Percentiles rank a stretch among this genome's conserved stretches.
Evolutionary conservation across 345 rosid genomes (phyloP).

Genomic region (Conringia planisiliqua): DNA sequence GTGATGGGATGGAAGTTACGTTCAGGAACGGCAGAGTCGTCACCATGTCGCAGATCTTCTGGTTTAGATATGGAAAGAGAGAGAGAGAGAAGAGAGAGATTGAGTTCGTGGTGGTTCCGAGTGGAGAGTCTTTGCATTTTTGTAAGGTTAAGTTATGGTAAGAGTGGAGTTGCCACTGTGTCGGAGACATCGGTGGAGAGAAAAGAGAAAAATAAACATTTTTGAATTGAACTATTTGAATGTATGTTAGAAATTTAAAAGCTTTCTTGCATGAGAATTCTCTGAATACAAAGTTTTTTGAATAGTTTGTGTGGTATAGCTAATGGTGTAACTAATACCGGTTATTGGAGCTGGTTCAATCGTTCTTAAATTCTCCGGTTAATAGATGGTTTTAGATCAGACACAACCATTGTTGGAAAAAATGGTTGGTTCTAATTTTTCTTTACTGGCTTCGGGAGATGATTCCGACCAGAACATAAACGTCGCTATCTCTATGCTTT

Average conservation of each 20-base stretch:
- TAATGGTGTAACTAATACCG: no score
- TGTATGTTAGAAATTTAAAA: not conserved
- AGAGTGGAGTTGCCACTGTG: not conserved
- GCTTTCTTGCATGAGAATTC: not conserved
- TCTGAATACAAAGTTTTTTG: not conserved
- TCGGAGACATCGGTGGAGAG: not conserved
- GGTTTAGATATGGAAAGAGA: no score
- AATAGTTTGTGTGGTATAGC: no score
- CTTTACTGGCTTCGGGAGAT: no score
- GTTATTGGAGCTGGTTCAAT: not conserved
- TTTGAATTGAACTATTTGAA: not conserved
- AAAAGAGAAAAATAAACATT: not conserved
- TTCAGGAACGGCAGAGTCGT: slow-evolving; percentile 23
- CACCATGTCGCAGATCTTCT: slow-evolving; percentile 29
- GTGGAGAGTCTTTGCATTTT: not conserved
- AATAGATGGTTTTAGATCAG: no score
- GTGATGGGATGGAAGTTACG: not conserved
- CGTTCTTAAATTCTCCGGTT: not conserved
- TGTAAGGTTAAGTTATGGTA: not conserved
- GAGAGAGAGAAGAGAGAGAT: not conserved
- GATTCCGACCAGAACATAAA: no score
- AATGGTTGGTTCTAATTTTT: no score
- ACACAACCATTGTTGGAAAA: no score
- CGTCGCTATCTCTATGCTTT: no score
- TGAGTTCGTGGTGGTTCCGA: not conserved